These are phyloP conservation scores for Trichaptum fuscoviolaceum DNA, from an alignment of 768 basidiomycete species.

Conservation along the genomic window DNA sequence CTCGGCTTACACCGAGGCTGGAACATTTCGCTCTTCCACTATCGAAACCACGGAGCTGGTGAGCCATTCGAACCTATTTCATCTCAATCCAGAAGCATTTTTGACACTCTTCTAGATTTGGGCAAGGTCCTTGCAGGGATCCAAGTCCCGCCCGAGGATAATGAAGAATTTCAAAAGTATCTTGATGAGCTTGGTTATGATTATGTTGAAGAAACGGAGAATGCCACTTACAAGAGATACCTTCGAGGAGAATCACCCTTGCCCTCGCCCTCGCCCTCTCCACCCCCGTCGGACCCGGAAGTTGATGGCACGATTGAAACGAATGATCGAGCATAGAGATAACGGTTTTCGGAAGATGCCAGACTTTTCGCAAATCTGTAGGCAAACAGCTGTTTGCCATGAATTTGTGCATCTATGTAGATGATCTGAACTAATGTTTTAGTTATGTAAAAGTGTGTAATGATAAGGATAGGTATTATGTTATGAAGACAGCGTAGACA, in stretches of 20 bases:
- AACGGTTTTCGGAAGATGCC: not conserved
- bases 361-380: not conserved
- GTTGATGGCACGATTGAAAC: not conserved
- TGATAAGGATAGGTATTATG: not conserved
- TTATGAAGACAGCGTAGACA: not conserved
- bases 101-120: slow-evolving; percentile 50
- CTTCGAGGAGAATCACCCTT: slow-evolving; percentile 34
- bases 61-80: slow-evolving; percentile 22
- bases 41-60: slow-evolving; percentile 97
- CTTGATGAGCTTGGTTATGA: slow-evolving; percentile 76
- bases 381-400: not conserved
- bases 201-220: slow-evolving; percentile 91
- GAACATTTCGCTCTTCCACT: slow-evolving; percentile 98
- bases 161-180: slow-evolving; percentile 65
- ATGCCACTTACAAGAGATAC: slow-evolving; percentile 76
- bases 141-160: slow-evolving; percentile 74
- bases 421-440: not conserved
- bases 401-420: not conserved
- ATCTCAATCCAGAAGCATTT: slow-evolving; percentile 2
- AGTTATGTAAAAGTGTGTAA: not conserved
- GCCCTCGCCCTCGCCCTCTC: not conserved
- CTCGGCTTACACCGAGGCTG: slow-evolving; percentile 75
- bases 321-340: not conserved
- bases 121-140: slow-evolving; percentile 92
- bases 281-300: not conserved